Base-by-base conservation (phyloP, 345 rosid genomes). In the Pistacia vera region DNA sequence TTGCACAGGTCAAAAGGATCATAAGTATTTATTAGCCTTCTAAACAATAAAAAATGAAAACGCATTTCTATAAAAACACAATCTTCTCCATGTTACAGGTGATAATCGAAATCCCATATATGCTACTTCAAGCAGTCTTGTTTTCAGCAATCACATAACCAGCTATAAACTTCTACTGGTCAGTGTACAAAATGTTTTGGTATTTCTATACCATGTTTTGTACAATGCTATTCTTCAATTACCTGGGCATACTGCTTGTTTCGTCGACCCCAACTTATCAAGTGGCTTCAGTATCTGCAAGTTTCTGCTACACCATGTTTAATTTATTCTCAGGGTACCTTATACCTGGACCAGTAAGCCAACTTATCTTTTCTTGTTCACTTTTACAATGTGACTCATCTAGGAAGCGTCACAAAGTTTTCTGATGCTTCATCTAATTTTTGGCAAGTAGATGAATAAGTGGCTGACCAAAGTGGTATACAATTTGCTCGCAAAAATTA, bases 1-100 rank as follows among this genome's bases (percentile, higher is more conserved):
- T 84, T 60, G 82, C 95, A 71, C 90, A 92, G 91, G 97, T 92
- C 25, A 57, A 64, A 65, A 65, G n/a, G 55, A 1, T 55, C 62
- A 41, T 41, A 10, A 51, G 20, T 49, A 18, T 20, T 33, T 46
- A n/a, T 22, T 49, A 59, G 51, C 11, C 4, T 68, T 58, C 20
- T 36, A 1, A 64, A n/a, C 22, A 8, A 6, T 18, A 16, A 28
- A 49, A 2, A 2, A 30, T 44, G 33, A 28, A 20, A 66, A 9
- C 13, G 5, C 54, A 49, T n/a, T 28, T 30, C 22, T n/a, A 49
- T 38, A 72, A 60, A 71, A 60, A 71, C 11, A 56, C 13, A 14
- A 2, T 65, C 41, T 71, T 38, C 20, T 46, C 41, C 16, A 33
- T 41, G 3, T 61, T 75, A 68, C 83, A 85, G 92, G 77, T 81